Percentiles rank a stretch among this genome's conserved stretches.
phyloP scores from a whole-genome alignment of 441 rosid species.

The Flueggea neowawraea region DNA sequence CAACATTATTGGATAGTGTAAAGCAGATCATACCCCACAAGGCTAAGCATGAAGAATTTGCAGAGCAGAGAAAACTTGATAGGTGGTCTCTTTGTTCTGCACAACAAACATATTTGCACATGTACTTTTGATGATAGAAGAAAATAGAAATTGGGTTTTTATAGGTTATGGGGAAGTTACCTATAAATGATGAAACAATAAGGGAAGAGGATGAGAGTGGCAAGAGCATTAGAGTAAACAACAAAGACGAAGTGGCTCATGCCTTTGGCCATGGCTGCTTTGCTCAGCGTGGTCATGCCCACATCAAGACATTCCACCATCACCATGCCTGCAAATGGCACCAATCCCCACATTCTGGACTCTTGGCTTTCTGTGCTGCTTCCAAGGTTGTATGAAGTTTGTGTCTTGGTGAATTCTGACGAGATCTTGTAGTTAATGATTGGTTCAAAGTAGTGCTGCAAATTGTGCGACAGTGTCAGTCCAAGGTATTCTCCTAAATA shows the following conservation, averaged over 20 bases:
- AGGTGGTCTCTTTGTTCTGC: slow-evolving; percentile 36
- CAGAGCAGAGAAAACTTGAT: slow-evolving; percentile 37
- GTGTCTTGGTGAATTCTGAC: no score
- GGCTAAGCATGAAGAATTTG: slow-evolving; percentile 44
- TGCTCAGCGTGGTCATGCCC: slow-evolving; percentile 30
- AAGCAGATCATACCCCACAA: slow-evolving; percentile 34
- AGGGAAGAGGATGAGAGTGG: slow-evolving; percentile 31
- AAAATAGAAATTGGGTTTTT: slow-evolving; percentile 1
- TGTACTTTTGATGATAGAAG: background rate
- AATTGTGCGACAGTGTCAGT: no score
- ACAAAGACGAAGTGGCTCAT: slow-evolving; percentile 34
- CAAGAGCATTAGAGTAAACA: slow-evolving; percentile 34
- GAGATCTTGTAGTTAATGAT: no score
- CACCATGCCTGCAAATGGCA: slow-evolving; percentile 36
- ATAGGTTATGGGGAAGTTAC: slow-evolving; percentile 12
- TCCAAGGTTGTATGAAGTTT: no score
- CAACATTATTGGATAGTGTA: background rate
- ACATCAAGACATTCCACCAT: slow-evolving; percentile 21
- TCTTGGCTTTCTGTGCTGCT: background rate
- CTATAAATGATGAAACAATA: slow-evolving; percentile 24
- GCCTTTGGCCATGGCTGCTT: slow-evolving; percentile 41
- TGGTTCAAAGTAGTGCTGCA: no score
- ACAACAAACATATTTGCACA: background rate
- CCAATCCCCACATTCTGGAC: background rate
- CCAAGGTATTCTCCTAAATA: no score